Evolutionary conservation across 2,329 filamentous ascomycete genomes (phyloP), one percentile per base, ranked within the genome.

Genomic region (Huntiella omanensis): DNA sequence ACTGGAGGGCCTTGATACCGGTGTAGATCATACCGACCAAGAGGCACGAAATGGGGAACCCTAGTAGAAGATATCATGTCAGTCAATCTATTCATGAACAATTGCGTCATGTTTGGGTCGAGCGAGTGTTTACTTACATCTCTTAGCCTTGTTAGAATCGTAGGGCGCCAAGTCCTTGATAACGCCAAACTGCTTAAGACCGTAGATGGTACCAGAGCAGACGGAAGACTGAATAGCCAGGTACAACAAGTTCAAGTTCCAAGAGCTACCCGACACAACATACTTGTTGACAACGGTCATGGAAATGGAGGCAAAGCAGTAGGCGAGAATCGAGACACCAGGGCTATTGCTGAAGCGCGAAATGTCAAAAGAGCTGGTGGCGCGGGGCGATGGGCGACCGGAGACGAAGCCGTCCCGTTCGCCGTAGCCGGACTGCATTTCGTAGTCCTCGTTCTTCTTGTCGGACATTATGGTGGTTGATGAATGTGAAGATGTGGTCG

Each of bases 241-340:
- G 56, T 95, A 81, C 65, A 98, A 84, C 64, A 96, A 94, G 65
- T 93, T 94, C 57, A 98, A 66, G 65, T 98, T 98, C 75, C 92
- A 98, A 54, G 80, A 75, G 44, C 73, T 71, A 50, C 91, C 91
- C 5, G 85, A 95, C 40, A 98, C 76, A 52, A 95, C 87, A 62
- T 92, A 98, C 71, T 98, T 98, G 68, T 98, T 98, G 62, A 92
- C 91, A n/a, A 95, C 83, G 5, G 91, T 98, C 91, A 98, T 98
- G 62, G 88, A 75, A 59, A 98, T 98, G n/a, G 87, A 95, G 45
- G 88, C 84, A 57, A 82, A 69, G 64, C 91, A 98, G 69, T 98
- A 98, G 42, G 83, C 77, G 53, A 93, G 59, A 55, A 98, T 83
- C 16, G 88, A 86, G 41, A 91, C 60, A 40, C 75, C 67, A 12